A percentile compares a stretch with the other conserved stretches of the same genome.
Conservation (phyloP, 192 early-diverging fungal genomes). For the Coemansia sp. region DNA sequence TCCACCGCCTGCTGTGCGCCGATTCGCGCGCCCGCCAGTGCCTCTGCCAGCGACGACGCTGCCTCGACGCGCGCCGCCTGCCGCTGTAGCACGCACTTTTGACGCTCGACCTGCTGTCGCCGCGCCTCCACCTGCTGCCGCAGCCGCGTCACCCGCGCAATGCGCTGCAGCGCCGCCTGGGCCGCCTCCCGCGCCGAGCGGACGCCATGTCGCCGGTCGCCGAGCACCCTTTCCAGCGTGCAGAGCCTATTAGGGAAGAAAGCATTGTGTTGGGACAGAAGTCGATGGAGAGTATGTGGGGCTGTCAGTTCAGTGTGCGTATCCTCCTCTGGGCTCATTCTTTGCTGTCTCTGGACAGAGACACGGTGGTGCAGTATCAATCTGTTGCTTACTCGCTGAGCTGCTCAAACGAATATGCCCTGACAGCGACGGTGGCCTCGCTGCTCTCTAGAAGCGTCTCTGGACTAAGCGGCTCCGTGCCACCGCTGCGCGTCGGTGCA, state of each 20-base stretch:
- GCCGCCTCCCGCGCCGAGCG: not conserved
- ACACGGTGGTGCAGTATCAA: too few species aligned
- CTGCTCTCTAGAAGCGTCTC: not conserved
- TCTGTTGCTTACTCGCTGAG: not conserved
- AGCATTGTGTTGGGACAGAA: too few species aligned
- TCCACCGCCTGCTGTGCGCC: too few species aligned
- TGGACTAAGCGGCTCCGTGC: too few species aligned
- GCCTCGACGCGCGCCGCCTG: slow-evolving; percentile 15
- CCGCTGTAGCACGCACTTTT: slow-evolving; percentile 1
- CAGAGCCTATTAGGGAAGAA: slow-evolving; percentile 21
- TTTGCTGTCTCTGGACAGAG: too few species aligned
- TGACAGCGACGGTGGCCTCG: not conserved
- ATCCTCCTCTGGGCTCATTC: too few species aligned
- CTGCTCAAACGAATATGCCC: not conserved
- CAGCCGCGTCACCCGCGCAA: slow-evolving; percentile 3
- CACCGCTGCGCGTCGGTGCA: too few species aligned
- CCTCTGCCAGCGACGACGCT: not conserved
- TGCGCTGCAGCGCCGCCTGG: slow-evolving; percentile 2
- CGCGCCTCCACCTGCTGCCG: slow-evolving; percentile 1
- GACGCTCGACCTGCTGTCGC: not conserved
- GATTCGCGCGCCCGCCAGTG: not conserved
- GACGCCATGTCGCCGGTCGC: not conserved
- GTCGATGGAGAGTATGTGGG: too few species aligned
- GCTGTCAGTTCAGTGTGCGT: too few species aligned
- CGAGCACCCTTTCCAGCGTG: slow-evolving; percentile 5